A percentile compares a stretch with the other conserved stretches of the same genome.
phyloP scores from a whole-genome alignment of 495 filamentous ascomycete species.

The Melanomma pulvis-pyrius region DNA sequence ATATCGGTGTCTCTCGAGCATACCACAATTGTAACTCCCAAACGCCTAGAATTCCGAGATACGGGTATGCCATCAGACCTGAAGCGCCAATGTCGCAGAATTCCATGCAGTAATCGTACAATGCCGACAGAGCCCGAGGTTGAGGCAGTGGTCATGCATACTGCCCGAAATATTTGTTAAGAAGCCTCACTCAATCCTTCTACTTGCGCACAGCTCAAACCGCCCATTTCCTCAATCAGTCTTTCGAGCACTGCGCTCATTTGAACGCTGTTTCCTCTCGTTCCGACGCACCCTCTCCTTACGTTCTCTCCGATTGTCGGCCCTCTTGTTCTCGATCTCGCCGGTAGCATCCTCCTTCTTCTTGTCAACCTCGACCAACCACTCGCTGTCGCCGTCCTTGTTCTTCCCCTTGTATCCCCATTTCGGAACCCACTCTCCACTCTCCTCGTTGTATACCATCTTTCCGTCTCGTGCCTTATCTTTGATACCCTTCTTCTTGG shows the following conservation, averaged over 20 bases:
- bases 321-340: conserved; percentile 57
- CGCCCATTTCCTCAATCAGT: conserved; percentile 21
- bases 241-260: conserved; percentile 40
- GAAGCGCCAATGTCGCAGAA: background rate
- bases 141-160: background rate
- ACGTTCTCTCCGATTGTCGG: conserved; percentile 57
- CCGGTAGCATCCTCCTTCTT: conserved; percentile 65
- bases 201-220: conserved; percentile 2
- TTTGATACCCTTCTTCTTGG: conserved; percentile 92
- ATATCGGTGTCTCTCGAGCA: background rate
- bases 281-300: conserved; percentile 40
- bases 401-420: conserved; percentile 96
- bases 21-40: background rate
- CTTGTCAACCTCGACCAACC: conserved; percentile 89
- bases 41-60: background rate
- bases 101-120: background rate
- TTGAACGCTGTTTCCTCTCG: conserved; percentile 41
- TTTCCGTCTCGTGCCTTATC: conserved; percentile 72
- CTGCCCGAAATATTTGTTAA: background rate
- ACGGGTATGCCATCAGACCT: background rate
- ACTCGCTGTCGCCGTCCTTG: conserved; percentile 73
- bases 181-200: background rate
- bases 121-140: background rate
- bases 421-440: conserved; percentile 83
- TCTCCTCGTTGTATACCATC: conserved; percentile 79